A percentile compares a stretch with the other conserved stretches of the same genome.
phyloP scores from a whole-genome alignment of 352 stramenopile species.

The Globisporangium parvum region DNA sequence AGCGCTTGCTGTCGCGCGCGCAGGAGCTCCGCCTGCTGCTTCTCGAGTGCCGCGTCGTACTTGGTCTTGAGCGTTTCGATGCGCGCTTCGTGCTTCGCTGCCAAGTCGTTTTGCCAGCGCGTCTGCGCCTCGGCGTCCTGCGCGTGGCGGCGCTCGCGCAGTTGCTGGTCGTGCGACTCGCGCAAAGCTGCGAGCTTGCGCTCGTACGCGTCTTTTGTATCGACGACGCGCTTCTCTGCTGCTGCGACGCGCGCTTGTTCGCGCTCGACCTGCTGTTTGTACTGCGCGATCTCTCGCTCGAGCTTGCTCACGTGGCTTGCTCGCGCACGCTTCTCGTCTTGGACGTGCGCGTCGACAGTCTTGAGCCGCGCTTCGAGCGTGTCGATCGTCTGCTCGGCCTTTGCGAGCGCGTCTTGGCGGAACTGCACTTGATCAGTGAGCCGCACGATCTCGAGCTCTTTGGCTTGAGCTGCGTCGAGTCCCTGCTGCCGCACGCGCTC shows the following conservation, averaged over 20 bases:
- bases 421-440: constrained; percentile 52
- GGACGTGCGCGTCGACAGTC: constrained; percentile 22
- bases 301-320: constrained; percentile 31
- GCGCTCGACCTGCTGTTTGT: constrained; percentile 34
- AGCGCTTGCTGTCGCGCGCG: constrained; percentile 40
- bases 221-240: constrained; percentile 19
- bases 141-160: constrained; percentile 43
- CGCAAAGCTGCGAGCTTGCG: constrained; percentile 39
- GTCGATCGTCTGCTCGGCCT: constrained; percentile 43
- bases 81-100: constrained; percentile 56
- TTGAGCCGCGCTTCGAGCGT: constrained; percentile 31
- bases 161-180: constrained; percentile 38
- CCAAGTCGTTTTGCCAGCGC: constrained; percentile 67
- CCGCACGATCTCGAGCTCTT: constrained; percentile 46
- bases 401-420: constrained; percentile 41
- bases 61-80: constrained; percentile 66
- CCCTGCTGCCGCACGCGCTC: constrained; percentile 26
- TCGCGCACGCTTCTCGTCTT: constrained; percentile 36
- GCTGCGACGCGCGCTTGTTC: constrained; percentile 35
- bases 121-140: constrained; percentile 52
- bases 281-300: constrained; percentile 55
- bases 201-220: constrained; percentile 45
- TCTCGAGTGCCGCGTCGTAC: constrained; percentile 58
- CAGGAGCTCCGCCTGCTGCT: constrained; percentile 48
- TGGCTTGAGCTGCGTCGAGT: constrained; percentile 38